Percentiles rank a stretch among this genome's conserved stretches.
Conservation (phyloP, 345 rosid genomes). For the Salix exigua region DNA sequence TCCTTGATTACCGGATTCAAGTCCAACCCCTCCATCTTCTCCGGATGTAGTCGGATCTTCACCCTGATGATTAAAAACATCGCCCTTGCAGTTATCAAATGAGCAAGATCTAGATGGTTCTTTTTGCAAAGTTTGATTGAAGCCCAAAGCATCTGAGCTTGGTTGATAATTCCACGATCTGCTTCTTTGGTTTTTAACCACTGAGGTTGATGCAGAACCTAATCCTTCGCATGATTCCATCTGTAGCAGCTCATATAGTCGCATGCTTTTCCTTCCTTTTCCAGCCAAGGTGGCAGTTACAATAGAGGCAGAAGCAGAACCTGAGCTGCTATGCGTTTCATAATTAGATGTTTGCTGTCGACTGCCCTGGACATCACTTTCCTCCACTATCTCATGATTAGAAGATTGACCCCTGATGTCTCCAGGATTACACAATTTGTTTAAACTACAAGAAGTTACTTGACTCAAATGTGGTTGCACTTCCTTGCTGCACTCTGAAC, state of each 20-base stretch:
- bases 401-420: conserved; percentile 30
- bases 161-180: conserved; percentile 27
- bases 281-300: conserved; percentile 41
- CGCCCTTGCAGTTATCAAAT: conserved; percentile 29
- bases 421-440: conserved; percentile 36
- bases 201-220: conserved; percentile 22
- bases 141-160: conserved; percentile 25
- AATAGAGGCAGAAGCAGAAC: conserved; percentile 32
- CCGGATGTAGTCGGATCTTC: conserved; percentile 82
- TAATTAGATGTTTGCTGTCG: conserved; percentile 21
- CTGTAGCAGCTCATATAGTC: conserved; percentile 86
- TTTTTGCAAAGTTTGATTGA: conserved; percentile 17
- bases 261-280: conserved; percentile 64
- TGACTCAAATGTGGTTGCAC: conserved; percentile 31
- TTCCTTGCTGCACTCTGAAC: conserved; percentile 24
- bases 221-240: conserved; percentile 56
- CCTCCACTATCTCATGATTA: conserved; percentile 51
- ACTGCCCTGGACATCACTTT: conserved; percentile 30
- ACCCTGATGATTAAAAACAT: conserved; percentile 32
- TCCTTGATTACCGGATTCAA: conserved; percentile 32
- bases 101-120: conserved; percentile 26
- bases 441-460: conserved; percentile 27
- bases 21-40: conserved; percentile 46
- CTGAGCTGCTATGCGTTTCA: conserved; percentile 21
- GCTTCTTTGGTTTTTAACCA: conserved; percentile 25